A percentile compares a stretch with the other conserved stretches of the same genome.
phyloP scores from a whole-genome alignment of 805 yeast species.

The Candida nonsorbophila region DNA sequence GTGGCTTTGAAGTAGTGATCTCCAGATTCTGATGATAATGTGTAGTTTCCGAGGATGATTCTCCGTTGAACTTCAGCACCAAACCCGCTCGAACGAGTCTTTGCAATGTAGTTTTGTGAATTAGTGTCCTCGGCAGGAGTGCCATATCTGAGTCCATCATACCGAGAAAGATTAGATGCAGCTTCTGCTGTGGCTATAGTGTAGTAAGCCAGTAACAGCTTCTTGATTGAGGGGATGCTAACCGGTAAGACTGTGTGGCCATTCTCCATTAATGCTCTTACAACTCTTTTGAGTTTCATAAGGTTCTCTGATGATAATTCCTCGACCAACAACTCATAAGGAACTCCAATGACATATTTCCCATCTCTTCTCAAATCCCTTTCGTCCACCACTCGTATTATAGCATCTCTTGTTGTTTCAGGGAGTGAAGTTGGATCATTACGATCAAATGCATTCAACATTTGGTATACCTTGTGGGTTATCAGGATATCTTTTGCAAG shows the following conservation, averaged over 20 bases:
- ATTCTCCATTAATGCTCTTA: constrained; percentile 36
- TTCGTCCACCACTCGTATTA: constrained; percentile 8
- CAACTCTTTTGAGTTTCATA: constrained; percentile 41
- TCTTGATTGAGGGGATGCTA: constrained; percentile 63
- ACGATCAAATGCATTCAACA: constrained; percentile 56
- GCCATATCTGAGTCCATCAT: constrained; percentile 89
- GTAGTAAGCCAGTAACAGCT: constrained; percentile 75
- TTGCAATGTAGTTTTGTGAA: constrained; percentile 13
- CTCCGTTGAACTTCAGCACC: constrained; percentile 83
- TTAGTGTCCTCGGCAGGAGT: constrained; percentile 27
- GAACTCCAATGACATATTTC: constrained; percentile 60
- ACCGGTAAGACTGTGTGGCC: constrained; percentile 59
- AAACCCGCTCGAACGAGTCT: constrained; percentile 62
- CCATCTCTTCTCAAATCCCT: constrained; percentile 9
- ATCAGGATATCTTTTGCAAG: constrained; percentile 46
- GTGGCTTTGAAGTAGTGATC: constrained; percentile 79
- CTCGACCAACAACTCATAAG: constrained; percentile 56
- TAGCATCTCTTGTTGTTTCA: constrained; percentile 22
- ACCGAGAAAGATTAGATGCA: constrained; percentile 83
- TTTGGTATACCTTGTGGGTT: constrained; percentile 45
- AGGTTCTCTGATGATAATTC: constrained; percentile 47
- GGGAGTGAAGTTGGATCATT: constrained; percentile 76
- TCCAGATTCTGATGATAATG: constrained; percentile 68
- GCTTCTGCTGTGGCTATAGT: constrained; percentile 92
- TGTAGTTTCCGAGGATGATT: constrained; percentile 80